These are phyloP conservation scores for Pilaira anomala DNA, from an alignment of 192 early-diverging fungal genomes.

Conservation along the genomic window DNA sequence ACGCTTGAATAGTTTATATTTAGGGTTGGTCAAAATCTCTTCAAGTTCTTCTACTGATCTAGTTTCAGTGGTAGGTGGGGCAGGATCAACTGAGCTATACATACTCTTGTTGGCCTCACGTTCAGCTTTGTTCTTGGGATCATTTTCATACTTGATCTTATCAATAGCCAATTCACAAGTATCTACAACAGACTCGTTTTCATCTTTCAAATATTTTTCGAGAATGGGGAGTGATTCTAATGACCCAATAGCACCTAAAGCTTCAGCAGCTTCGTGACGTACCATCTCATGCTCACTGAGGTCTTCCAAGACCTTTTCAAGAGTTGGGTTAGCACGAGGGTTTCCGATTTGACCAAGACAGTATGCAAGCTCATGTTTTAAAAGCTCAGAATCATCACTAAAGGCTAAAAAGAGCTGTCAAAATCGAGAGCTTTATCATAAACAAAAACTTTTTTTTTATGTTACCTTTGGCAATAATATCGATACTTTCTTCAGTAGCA, in stretches of 20 bases:
- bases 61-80: slow-evolving; percentile 68
- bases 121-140: slow-evolving; percentile 46
- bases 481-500: slow-evolving; percentile 65
- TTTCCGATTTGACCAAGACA: slow-evolving; percentile 95
- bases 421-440: not conserved
- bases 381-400: slow-evolving; percentile 77
- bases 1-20: slow-evolving; percentile 80
- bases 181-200: slow-evolving; percentile 69
- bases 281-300: slow-evolving; percentile 87
- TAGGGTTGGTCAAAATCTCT: slow-evolving; percentile 60
- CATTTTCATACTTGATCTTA: slow-evolving; percentile 78
- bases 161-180: slow-evolving; percentile 90
- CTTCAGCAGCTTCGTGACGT: slow-evolving; percentile 96
- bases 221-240: slow-evolving; percentile 63
- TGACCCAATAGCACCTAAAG: slow-evolving; percentile 88
- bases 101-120: slow-evolving; percentile 38
- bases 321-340: slow-evolving; percentile 64
- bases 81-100: slow-evolving; percentile 90
- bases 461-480: slow-evolving; percentile 79
- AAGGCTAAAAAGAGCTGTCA: slow-evolving; percentile 54
- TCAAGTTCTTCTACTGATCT: slow-evolving; percentile 66
- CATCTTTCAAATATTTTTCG: slow-evolving; percentile 72
- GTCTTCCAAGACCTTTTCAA: slow-evolving; percentile 66
- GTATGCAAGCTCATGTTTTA: slow-evolving; percentile 97
- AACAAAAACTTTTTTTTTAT: too few relatives aligned